Evolutionary conservation across 2,329 filamentous ascomycete species (phyloP).

Genomic region (Pseudocercospora eumusae): DNA sequence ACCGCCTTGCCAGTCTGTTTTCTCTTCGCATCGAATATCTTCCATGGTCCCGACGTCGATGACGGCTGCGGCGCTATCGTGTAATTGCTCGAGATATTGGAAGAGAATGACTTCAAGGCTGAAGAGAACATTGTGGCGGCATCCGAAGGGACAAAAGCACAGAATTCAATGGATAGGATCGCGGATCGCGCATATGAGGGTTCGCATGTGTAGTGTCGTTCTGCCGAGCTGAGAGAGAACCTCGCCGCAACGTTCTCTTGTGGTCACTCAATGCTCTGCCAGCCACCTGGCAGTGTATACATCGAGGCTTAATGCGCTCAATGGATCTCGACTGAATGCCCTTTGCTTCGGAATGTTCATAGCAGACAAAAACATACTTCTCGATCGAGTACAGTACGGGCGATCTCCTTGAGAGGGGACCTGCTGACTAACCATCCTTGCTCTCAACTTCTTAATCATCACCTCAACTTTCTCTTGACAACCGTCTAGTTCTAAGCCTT

Average conservation of each 20-base stretch:
- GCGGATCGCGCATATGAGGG: neutral
- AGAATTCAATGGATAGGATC: neutral
- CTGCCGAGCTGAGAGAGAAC: neutral
- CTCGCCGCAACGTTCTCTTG: neutral
- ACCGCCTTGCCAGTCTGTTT: slow-evolving; percentile 87
- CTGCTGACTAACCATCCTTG: neutral
- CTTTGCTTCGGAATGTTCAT: neutral
- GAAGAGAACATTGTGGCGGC: slow-evolving; percentile 77
- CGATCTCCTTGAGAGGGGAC: too few relatives aligned
- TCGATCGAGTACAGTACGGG: neutral
- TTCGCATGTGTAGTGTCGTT: neutral
- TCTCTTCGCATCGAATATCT: slow-evolving; percentile 95
- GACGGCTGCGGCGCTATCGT: slow-evolving; percentile 72
- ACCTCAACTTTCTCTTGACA: neutral
- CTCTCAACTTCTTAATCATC: neutral
- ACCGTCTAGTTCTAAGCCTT: neutral
- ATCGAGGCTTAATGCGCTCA: neutral
- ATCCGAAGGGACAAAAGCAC: neutral
- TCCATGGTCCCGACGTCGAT: slow-evolving; percentile 90
- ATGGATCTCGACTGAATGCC: neutral
- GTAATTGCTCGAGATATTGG: slow-evolving; percentile 92
- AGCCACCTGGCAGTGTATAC: neutral
- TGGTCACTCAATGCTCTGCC: neutral
- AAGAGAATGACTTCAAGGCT: slow-evolving; percentile 89
- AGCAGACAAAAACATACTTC: neutral